Conservation (phyloP, 75 land plant genomes). For the Sequoiadendron giganteum region DNA sequence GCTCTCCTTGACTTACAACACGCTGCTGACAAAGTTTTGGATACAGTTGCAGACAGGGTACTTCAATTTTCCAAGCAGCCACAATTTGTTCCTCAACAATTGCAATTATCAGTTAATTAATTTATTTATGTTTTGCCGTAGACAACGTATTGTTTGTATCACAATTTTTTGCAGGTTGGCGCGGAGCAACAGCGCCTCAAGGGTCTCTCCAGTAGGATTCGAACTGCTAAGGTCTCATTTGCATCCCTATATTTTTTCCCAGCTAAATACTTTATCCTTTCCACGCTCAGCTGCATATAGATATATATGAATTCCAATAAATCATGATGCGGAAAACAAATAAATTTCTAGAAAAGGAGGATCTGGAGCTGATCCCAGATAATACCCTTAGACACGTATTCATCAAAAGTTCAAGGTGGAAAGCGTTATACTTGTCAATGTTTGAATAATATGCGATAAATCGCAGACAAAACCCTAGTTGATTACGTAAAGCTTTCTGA, state of each 20-base stretch:
- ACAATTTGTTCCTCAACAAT: background rate
- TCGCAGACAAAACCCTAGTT: background rate
- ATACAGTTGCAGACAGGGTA: constrained; percentile 25
- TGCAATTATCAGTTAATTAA: background rate
- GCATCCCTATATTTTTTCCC: background rate
- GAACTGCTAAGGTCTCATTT: constrained; percentile 2
- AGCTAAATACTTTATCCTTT: background rate
- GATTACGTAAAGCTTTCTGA: background rate
- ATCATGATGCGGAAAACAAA: background rate
- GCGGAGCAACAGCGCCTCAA: constrained; percentile 16
- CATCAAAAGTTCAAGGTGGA: background rate
- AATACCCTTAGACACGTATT: background rate
- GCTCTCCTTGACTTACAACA: constrained; percentile 25
- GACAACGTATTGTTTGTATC: background rate
- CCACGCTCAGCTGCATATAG: background rate
- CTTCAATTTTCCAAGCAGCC: background rate
- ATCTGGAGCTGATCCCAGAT: background rate
- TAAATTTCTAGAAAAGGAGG: background rate
- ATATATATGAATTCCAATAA: background rate
- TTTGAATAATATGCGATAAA: background rate
- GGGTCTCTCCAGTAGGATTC: constrained; percentile 20
- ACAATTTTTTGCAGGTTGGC: constrained; percentile 3
- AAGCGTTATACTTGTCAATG: background rate
- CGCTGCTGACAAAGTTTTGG: constrained; percentile 30
- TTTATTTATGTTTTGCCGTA: background rate